Evolutionary conservation across 768 basidiomycete genomes (phyloP), one percentile per base, ranked within the genome.

Genomic region (Tulasnella sp.): DNA sequence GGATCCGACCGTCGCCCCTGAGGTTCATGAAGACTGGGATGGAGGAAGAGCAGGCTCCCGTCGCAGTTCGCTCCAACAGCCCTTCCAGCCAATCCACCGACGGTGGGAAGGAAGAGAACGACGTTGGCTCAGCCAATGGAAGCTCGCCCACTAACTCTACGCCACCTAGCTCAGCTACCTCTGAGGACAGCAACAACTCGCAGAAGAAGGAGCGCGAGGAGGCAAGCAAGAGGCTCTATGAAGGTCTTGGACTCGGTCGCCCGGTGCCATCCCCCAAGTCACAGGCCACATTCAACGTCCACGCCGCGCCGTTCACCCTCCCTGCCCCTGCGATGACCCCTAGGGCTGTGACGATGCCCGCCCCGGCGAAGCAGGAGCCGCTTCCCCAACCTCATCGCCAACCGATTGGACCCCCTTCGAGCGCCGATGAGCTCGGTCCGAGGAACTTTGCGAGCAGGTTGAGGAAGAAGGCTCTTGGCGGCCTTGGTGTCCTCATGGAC

Each of bases 361-460:
- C 85, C 86, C 61, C 54, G 58, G 63, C 27, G 52, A 15, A 61
- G 58, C 63, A 47, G 61, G 53, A 67, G 56, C 68, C 56, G 75
- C 77, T 30, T 68, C 52, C 26, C 34, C 30, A 52, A 42, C 58
- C 58, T 62, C 77, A 83, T 56, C 83, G 90, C 71, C 90, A 92
- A 75, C 90, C 90, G 67, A 81, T 83, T 61, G 90, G 90, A 66
- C 90, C 90, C 59, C 90, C 90, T 45, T 86, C 86, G 23, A 85
- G 86, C 68, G 82, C 82, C 64, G 89, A 92, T 67, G 89, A 92
- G 68, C 80, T 92, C 51, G 84, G 85, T 19, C 85, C 86, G 45
- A 85, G 87, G 78, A 92, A 92, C 70, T 92, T 92, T 75, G 89
- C 89, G 5, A 83, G 83, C 38, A 81, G 89, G 66, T 85, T 88